phyloP scores from a whole-genome alignment of 129 eudicot species.

The Artemisia annua region DNA sequence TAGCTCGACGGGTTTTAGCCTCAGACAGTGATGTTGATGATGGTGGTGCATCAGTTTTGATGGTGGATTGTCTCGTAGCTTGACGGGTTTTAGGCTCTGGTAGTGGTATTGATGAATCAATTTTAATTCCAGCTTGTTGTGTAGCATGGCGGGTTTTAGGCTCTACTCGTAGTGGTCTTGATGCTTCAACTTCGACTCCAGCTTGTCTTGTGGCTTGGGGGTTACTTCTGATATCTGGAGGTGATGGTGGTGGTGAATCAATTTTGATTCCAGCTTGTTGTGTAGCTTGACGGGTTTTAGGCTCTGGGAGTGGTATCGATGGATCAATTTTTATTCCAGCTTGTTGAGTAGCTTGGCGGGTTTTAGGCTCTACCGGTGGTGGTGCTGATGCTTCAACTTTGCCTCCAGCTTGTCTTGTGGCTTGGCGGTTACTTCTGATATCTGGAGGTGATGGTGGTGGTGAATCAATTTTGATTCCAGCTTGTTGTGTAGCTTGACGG shows the following conservation, averaged over 20 bases:
- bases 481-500: conserved; percentile 42
- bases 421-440: conserved; percentile 18
- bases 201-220: conserved; percentile 44
- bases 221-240: background rate
- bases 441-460: conserved; percentile 17
- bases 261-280: background rate
- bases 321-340: conserved; percentile 8
- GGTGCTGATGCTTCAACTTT: background rate
- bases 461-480: conserved; percentile 33
- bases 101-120: background rate
- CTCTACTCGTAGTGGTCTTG: conserved; percentile 4
- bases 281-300: conserved; percentile 20
- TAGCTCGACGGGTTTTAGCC: conserved; percentile 33
- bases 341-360: background rate
- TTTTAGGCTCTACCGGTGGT: background rate
- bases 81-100: conserved; percentile 24
- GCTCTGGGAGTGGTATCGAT: conserved; percentile 1
- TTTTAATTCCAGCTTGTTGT: background rate
- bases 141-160: conserved; percentile 24
- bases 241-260: conserved; percentile 6
- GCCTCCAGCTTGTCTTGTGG: conserved; percentile 15
- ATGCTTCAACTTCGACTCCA: conserved; percentile 26
- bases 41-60: background rate
- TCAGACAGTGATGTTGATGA: conserved; percentile 2
- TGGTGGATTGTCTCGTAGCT: conserved; percentile 41